phyloP scores from a whole-genome alignment of 2,329 filamentous ascomycete species.

The Phyllosticta ampelicida region DNA sequence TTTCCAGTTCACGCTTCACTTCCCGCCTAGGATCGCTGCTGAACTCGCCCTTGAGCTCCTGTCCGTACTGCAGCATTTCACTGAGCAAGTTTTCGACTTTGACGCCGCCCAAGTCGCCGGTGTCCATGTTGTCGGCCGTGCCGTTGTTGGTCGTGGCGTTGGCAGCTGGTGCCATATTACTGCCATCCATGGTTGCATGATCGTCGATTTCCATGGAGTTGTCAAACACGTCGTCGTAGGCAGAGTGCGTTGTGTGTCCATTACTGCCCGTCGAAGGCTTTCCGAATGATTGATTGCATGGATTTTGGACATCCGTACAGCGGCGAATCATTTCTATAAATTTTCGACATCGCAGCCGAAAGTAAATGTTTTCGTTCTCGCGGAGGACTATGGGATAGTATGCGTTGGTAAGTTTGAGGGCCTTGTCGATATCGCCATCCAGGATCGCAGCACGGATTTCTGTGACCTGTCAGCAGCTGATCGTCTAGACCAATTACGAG shows the following conservation, averaged over 20 bases:
- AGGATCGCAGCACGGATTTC: conserved; percentile 79
- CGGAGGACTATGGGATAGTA: conserved; percentile 74
- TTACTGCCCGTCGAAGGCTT: conserved; percentile 11
- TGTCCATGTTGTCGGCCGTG: conserved; percentile 17
- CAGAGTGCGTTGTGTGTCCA: conserved; percentile 28
- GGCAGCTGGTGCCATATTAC: conserved; percentile 20
- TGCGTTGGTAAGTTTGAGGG: conserved; percentile 66
- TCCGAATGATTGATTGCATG: conserved; percentile 16
- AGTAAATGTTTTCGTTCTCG: conserved; percentile 74
- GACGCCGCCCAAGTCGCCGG: conserved; percentile 23
- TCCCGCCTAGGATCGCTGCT: conserved; percentile 58
- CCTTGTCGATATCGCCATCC: conserved; percentile 83
- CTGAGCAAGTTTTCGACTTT: conserved; percentile 45
- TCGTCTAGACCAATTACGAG: conserved; percentile 4
- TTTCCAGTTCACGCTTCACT: conserved; percentile 61
- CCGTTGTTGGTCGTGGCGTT: conserved; percentile 16
- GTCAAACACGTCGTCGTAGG: conserved; percentile 36
- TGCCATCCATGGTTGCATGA: neutral
- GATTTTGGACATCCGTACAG: conserved; percentile 32
- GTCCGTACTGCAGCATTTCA: conserved; percentile 69
- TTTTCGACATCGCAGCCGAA: conserved; percentile 77
- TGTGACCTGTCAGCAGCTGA: conserved; percentile 28
- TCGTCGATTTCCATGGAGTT: conserved; percentile 51
- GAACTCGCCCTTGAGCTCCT: conserved; percentile 68
- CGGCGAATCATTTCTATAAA: conserved; percentile 74